Base-by-base conservation (phyloP, 345 rosid species). In the Eutrema japonicum region DNA sequence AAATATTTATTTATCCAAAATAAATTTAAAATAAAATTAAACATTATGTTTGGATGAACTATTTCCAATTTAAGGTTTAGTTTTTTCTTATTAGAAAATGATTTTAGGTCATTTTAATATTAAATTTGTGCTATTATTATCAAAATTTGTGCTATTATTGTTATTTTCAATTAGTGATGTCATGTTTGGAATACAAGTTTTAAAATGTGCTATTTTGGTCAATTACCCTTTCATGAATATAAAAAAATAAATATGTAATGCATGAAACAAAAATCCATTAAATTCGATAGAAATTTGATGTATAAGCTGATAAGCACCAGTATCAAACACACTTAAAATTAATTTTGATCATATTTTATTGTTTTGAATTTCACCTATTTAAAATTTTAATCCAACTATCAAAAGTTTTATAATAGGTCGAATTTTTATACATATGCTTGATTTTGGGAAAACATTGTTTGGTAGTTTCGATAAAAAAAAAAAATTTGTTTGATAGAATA, bases 381-480 rank as follows among this genome's bases (percentile, higher is more conserved):
- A 48, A 58, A 2, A 43, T 6, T 56, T 30, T 16, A 18, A 51
- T 52, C 29, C 69, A 62, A 62, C 3, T 35, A 22, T 45, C n/a
- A 4, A 35, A 45, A 56, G 7, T 18, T 8, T 70, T 42, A 62
- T 22, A 13, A 43, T 35, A 64, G 27, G 56, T 65, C 22, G 36
- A 64, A 36, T 33, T 29, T 2, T 26, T 22, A 48, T 3, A 30
- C 49, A 64, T 33, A 41, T 52, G 54, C 64, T 47, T 18, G 51
- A 57, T 74, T 48, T 32, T 57, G 13, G 66, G 46, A 40, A 57
- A 30, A 50, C 33, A 62, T 10, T 3, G 58, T 54, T 9, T 73
- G 40, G 26, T 54, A 30, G 16, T 30, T 26, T 22, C 26, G 26
- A 22, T 22, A 22, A 22, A 22, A 22, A 22, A 22, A 22, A 22